Evolutionary conservation across 768 basidiomycete genomes (phyloP), one percentile per base, ranked within the genome.

Genomic region (Hygrophoropsis aurantiaca): DNA sequence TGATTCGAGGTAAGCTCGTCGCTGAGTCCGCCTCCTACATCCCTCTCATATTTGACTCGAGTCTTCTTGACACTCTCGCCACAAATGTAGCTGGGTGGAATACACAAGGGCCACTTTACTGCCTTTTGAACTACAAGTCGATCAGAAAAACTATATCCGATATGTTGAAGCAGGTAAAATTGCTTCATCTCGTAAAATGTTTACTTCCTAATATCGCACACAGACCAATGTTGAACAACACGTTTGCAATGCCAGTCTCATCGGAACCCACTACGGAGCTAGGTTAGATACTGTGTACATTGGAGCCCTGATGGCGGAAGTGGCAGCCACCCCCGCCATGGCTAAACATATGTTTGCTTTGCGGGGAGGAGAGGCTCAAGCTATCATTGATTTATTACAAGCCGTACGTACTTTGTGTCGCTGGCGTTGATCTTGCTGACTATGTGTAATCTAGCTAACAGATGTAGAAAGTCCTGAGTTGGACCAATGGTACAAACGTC

Each of bases 381-480:
- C 41, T n/a, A 45, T 65, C 6, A 19, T 54, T 3, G 65, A 60
- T 4, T 42, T 65, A 39, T 52, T 65, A n/a, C 53, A 65, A 30
- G 23, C 33, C 11, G 62, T 65, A 43, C 44, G 62, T 53, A 23
- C 9, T 40, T 20, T 9, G 1, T n/a, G 16, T 6, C n/a, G 23
- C 8, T 32, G 1, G 3, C 32, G 18, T 26, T 3, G 33, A 19
- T 16, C 20, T 24, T n/a, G 3, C 18, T 13, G 30, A 23, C 24
- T 32, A 34, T 16, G 40, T n/a, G 39, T 56, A 36, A 59, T 24
- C n/a, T 5, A 65, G 60, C 36, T 67, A 13, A 56, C 65, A 19
- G 60, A 58, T 38, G 40, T 51, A 16, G 18, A 48, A 3, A 38
- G 7, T n/a, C 36, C 52, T n/a, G 42, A 34, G 2, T 49, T 56